Percentiles rank a stretch among this genome's conserved stretches.
Conservation (phyloP, 345 rosid species). For the Murraya paniculata region DNA sequence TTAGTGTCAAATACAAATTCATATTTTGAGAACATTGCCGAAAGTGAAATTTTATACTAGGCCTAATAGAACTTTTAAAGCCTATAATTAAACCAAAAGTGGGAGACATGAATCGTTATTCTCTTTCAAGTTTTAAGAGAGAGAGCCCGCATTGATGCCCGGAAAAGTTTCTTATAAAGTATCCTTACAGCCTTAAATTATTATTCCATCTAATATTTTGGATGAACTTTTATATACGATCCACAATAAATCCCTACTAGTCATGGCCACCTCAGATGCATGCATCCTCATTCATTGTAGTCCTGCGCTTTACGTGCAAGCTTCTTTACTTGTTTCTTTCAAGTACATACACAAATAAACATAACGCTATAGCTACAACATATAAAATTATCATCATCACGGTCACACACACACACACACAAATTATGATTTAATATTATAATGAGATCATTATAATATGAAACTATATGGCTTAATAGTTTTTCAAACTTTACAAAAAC, state of each 20-base stretch:
- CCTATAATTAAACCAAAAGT: neutral
- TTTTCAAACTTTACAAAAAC: too few relatives aligned
- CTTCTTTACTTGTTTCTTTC: neutral
- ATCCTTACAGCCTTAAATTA: neutral
- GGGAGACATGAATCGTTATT: neutral
- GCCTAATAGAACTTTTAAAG: neutral
- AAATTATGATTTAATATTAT: too few relatives aligned
- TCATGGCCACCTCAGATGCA: constrained; percentile 12
- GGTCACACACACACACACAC: too few relatives aligned
- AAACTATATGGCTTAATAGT: too few relatives aligned
- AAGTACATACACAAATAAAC: neutral
- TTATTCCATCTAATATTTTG: neutral
- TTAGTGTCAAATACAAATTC: constrained; percentile 19
- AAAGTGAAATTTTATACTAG: constrained; percentile 20
- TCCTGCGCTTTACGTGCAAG: neutral
- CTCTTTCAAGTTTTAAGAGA: neutral
- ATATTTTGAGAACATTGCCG: constrained; percentile 23
- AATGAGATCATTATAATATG: too few relatives aligned
- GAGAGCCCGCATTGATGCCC: constrained; percentile 12
- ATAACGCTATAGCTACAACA: neutral
- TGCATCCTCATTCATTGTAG: neutral
- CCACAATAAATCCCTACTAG: neutral
- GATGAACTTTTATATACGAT: too few relatives aligned
- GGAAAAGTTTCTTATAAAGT: neutral
- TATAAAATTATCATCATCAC: neutral